Evolutionary conservation across 148 eudicot species (phyloP), one percentile per base, ranked within the genome.

Genomic region (Fagopyrum tataricum): DNA sequence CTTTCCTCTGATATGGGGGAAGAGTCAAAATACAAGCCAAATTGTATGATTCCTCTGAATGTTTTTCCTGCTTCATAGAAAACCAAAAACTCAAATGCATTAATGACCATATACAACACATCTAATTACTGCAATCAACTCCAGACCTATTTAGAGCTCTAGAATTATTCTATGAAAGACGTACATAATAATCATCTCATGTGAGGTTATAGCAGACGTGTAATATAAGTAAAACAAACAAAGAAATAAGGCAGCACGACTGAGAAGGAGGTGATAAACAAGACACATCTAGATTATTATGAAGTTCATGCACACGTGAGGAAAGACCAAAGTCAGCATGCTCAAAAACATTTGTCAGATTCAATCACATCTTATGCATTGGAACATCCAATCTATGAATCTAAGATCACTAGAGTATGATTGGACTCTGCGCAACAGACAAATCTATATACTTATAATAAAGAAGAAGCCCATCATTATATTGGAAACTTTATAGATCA

Each of bases 1-100:
- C 97, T 85, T 89, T 93, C 80, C 97, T 86, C 79, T 93, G 97
- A 82, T 93, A 93, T 49, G 97, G 98, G 71, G 98, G 98, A 70
- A 93, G 97, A 55, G 92, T 91, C 11, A 93, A 90, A 82, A 93
- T 91, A 76, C 98, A 93, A 67, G 98, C 95, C 79, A 93, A 80
- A 82, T 91, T 93, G 78, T 91, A 93, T 44, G 97, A 89, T 80
- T 91, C 98, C 79, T 89, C 94, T 42, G 98, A 93, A 80, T 93
- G 95, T 69, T 93, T 93, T 81, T 93, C 98, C 97, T 93, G 87
- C 80, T 84, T 43, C 70, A 23, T 20, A 68, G 56, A 73, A 68
- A 66, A 70, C 73, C 49, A 62, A 56, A 11, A 20, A 56, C 64
- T 21, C 13, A 21, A 8, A 56, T 23, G 37, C 7, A 56, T 56